A percentile compares a stretch with the other conserved stretches of the same genome.
Conservation (phyloP, 345 rosid species). For the Acer yangbiense region DNA sequence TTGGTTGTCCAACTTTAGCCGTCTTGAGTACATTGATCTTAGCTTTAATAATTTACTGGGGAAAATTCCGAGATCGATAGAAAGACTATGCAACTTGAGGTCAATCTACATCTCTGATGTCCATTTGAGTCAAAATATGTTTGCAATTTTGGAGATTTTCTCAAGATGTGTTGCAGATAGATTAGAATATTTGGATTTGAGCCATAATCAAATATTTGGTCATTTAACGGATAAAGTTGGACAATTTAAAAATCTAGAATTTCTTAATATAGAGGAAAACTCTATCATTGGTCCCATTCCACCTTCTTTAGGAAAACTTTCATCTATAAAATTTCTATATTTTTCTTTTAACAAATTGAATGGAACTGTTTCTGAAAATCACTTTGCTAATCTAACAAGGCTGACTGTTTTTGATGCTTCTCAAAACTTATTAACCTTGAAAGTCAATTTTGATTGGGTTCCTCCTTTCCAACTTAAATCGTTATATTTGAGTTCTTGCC, state of each 20-base stretch:
- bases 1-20: conserved; percentile 21
- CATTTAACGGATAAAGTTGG: neutral
- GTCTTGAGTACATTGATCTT: fast-evolving
- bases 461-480: neutral
- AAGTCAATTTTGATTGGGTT: no score
- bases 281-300: conserved; percentile 7
- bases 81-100: conserved; percentile 2
- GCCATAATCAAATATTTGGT: neutral
- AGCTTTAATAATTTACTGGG: conserved; percentile 1
- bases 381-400: no score
- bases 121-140: neutral
- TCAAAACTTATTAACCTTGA: no score
- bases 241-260: neutral
- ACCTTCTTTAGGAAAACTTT: neutral
- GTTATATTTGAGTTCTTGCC: conserved; percentile 22
- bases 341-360: neutral
- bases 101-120: neutral
- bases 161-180: neutral
- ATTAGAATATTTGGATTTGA: neutral
- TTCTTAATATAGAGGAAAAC: neutral
- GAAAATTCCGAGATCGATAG: conserved; percentile 7
- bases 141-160: neutral
- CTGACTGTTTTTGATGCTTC: no score
- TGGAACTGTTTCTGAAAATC: no score
- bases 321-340: neutral